Evolutionary conservation across 495 filamentous ascomycete species (phyloP).

Genomic region (Pyrenula massariospora): DNA sequence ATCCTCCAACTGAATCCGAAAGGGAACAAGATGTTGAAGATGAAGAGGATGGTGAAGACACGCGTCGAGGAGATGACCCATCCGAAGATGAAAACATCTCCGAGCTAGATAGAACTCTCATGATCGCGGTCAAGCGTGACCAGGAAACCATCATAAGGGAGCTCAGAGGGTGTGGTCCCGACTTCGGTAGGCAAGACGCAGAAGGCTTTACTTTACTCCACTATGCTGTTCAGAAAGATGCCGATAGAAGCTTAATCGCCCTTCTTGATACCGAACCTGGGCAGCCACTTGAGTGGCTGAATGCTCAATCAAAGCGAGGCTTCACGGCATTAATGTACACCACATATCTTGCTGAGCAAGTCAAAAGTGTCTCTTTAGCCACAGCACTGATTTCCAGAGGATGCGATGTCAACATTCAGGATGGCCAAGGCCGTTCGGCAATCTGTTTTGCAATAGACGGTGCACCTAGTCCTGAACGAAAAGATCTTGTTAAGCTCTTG

Average conservation of each 20-base stretch:
- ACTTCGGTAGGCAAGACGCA: neutral
- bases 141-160: neutral
- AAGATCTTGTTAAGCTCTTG: neutral
- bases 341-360: neutral
- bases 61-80: neutral
- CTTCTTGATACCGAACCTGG: neutral
- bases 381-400: neutral
- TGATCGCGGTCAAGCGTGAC: neutral
- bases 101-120: neutral
- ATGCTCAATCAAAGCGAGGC: neutral
- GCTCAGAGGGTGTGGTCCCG: neutral
- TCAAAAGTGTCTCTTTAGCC: neutral
- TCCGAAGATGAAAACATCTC: neutral
- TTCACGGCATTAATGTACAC: neutral
- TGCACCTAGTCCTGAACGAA: neutral
- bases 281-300: neutral
- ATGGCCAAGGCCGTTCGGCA: neutral
- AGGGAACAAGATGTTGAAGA: neutral
- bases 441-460: neutral
- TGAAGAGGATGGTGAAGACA: neutral
- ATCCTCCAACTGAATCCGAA: neutral
- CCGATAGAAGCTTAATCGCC: neutral
- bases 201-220: neutral
- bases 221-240: neutral
- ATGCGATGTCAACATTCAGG: neutral